Evolutionary conservation across 129 eudicot species (phyloP), one percentile per base, ranked within the genome.

Genomic region (Deinandra increscens): DNA sequence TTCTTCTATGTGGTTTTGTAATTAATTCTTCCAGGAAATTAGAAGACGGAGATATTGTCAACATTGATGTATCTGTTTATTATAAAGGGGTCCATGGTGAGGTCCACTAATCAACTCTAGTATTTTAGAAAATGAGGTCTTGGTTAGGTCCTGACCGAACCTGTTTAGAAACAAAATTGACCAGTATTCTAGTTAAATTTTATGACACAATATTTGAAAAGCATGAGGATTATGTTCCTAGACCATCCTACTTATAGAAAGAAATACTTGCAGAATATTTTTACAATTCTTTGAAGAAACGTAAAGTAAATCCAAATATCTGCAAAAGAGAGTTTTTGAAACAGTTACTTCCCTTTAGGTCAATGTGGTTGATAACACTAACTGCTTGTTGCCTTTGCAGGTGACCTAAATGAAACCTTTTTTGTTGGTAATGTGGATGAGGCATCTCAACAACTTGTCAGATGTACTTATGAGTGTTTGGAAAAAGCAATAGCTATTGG

Each of bases 41-140:
- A 77, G 95, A 93, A 75, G 99, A 93, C 66, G 99, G 99, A 9
- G 99, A 93, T 80, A 93, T 93, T 53, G 96, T 93, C 44, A 93
- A 93, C 69, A 87, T 93, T 61, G 99, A 93, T 68, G 92, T 93
- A 58, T 83, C 95, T 64, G 86, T 93, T 53, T 81, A 60, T 74
- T 89, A 85, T 69, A 89, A 89, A 78, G 99, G 99, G 55, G 97
- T 89, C 43, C 97, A 93, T 53, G 97, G 99, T 93, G 61, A 86
- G 89, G 50, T 73, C 20, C 54, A 22, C 58, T 22, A 45, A n/a
- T 39, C 31, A 7, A 55, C 55, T 29, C 26, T 1, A 1, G 26
- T 17, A 45, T 22, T 46, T 62, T 50, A 26, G 19, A 34, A 69
- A 23, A 15, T 38, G 19, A 1, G 17, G 37, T 31, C 9, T 9